These are phyloP conservation scores for Ophiosphaerella korrae DNA, from an alignment of 2,329 filamentous ascomycete species.

Conservation along the genomic window DNA sequence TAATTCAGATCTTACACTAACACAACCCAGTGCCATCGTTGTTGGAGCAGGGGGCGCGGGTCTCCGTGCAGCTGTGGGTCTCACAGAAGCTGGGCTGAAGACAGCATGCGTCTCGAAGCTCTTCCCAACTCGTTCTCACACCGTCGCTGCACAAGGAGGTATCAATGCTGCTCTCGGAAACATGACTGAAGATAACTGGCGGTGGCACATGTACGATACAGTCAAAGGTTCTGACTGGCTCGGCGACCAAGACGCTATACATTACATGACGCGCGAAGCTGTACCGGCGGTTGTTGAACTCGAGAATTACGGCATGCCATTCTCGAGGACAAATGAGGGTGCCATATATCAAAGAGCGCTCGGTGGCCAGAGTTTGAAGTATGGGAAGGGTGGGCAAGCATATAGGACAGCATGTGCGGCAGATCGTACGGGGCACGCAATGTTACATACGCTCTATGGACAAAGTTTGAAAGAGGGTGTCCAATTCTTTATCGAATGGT, in stretches of 20 bases:
- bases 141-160: conserved; percentile 69
- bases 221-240: conserved; percentile 65
- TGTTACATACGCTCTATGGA: conserved; percentile 58
- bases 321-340: conserved; percentile 54
- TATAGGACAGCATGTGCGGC: conserved; percentile 54
- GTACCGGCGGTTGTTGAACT: conserved; percentile 60
- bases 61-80: conserved; percentile 66
- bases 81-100: conserved; percentile 68
- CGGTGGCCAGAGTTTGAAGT: conserved; percentile 55
- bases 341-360: conserved; percentile 56
- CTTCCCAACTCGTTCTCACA: conserved; percentile 68
- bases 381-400: conserved; percentile 56
- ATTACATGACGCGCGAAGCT: conserved; percentile 64
- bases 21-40: conserved; percentile 46
- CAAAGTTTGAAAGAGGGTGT: conserved; percentile 55
- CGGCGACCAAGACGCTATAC: conserved; percentile 64
- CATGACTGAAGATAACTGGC: conserved; percentile 62
- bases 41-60: conserved; percentile 65
- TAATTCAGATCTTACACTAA: conserved; percentile 2
- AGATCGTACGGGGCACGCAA: conserved; percentile 57
- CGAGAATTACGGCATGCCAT: conserved; percentile 62
- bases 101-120: conserved; percentile 69
- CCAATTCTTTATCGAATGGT: conserved; percentile 59
- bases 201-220: conserved; percentile 66
- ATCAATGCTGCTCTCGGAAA: conserved; percentile 65